Evolutionary conservation across 192 early-diverging fungal genomes (phyloP), one percentile per base, ranked within the genome.

Genomic region (Linnemannia zychae): DNA sequence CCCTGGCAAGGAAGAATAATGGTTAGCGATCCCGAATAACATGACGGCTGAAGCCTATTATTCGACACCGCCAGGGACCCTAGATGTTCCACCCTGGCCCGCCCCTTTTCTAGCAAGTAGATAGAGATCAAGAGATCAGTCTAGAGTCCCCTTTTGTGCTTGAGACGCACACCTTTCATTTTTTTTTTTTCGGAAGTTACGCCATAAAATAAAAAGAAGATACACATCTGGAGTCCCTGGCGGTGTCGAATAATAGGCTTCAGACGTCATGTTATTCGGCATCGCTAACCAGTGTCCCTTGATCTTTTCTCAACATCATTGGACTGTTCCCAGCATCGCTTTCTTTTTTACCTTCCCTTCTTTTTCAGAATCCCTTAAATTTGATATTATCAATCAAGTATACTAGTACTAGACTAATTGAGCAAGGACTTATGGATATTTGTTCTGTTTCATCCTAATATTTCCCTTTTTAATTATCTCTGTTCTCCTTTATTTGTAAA

Each of bases 1-100:
- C n/a, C n/a, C n/a, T n/a, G n/a, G n/a, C n/a, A n/a, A n/a, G n/a
- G 74, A 75, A 31, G 38, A 52, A 75, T 52, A 46, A 66, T 75
- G 28, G 22, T 57, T 28, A 74, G 72, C 72, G 53, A 60, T 24
- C 34, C 52, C 72, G 52, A 74, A 74, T 22, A 60, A 38, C 11
- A 74, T 60, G 72, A 74, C 18, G 72, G 52, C 33, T 52, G 38
- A 74, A 57, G 72, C 52, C 24, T 74, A 74, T 74, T 60, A 60
- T 52, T 74, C 52, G 72, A 52, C n/a, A 48, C 46, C 6, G 34
- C 31, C 37, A 46, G 70, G 70, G 46, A 50, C 70, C 49, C 70
- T 72, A 46, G 44, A 11, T n/a, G 70, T 31, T 47, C 70, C 40
- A 50, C 70, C 70, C 70, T n/a, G 9, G 13, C 48, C 6, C 13